Evolutionary conservation across 2,329 filamentous ascomycete genomes (phyloP), one percentile per base, ranked within the genome.

Genomic region (Penicillium sp.): DNA sequence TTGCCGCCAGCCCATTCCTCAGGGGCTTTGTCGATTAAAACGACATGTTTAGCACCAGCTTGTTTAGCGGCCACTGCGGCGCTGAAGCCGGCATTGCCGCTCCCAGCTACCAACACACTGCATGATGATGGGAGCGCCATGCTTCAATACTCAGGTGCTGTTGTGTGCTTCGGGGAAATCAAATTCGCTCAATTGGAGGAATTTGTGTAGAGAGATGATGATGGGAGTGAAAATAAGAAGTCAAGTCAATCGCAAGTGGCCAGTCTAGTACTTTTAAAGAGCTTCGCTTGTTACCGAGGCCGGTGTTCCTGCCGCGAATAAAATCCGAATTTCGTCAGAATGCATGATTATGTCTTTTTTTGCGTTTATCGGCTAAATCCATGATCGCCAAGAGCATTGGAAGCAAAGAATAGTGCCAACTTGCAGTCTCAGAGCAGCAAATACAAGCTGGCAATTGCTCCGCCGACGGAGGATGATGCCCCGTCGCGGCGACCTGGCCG

Each of bases 41-140:
- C 64, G 3, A 87, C 78, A 0, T 67, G 63, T 23, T 61, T 58
- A 2, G 75, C 74, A 5, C 79, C 76, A 50, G 72, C 63, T 58
- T 84, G 69, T 1, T 76, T 74, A 2, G 85, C 83, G 0, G 83
- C 80, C 7, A 81, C 74, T 8, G 84, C 84, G 3, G 85, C 79
- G 11, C 74, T 78, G 68, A 87, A 83, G 14, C 85, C 86, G 16
- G 86, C 85, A 63, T 87, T 87, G 52, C 85, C 85, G 52, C 80
- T 77, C 20, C 86, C 85, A 30, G 85, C 73, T 6, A 89, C 78
- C 5, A 88, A 65, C 59, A 70, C 65, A 47, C 71, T 68, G 57
- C 62, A 62, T 40, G 52, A 42, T n/a, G 56, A 26, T 46, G 61
- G 58, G 43, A 63, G 50, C 35, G 59, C 1, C 53, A 60, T 63